Base-by-base conservation (phyloP, 1,284 basidiomycete species). In the Ganoderma meredithae region DNA sequence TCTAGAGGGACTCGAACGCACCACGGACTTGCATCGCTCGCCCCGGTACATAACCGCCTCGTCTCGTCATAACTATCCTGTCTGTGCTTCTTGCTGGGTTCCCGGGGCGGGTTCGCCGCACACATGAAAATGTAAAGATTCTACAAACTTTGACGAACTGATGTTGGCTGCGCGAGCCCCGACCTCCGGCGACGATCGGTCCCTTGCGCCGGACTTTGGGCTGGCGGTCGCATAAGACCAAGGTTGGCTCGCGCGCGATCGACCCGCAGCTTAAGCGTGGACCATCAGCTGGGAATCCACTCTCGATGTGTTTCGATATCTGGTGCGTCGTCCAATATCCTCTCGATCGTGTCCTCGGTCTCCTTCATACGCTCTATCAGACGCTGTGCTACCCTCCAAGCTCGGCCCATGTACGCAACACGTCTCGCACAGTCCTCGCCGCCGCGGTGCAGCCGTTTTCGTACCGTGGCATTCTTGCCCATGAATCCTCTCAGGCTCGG, bases 1-100 rank as follows among this genome's bases (percentile, higher is more conserved):
- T 33, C 47, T 62, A 47, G 39, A 52, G 44, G 33, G n/a, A 33
- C 62, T 55, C 52, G 52, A 55, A 25, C 36, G 9, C 52, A 40
- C 60, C 17, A 47, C 33, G 63, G 61, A 43, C 65, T 67, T 39
- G 43, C 60, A 43, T 66, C 47, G 55, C 64, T 66, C 62, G 60
- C 59, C 44, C 3, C 22, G 43, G 31, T 62, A 31, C 19, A 49
- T 62, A 17, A 31, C 43, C 17, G 17, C 39, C 27, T 59, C 22
- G 5, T 60, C 33, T 25, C 43, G 27, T 47, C 27, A 33, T 62
- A 36, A 59, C 27, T 62, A 47, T 62, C 41, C n/a, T 49, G 43
- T 44, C 43, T 33, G 43, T 44, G 22, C 27, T 47, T 44, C 19
- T 44, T 33, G 33, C 19, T 62, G 17, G 17, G 43, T 9, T 9